Evolutionary conservation across 495 filamentous ascomycete genomes (phyloP), one percentile per base, ranked within the genome.

Genomic region (Penicillium alfredii): DNA sequence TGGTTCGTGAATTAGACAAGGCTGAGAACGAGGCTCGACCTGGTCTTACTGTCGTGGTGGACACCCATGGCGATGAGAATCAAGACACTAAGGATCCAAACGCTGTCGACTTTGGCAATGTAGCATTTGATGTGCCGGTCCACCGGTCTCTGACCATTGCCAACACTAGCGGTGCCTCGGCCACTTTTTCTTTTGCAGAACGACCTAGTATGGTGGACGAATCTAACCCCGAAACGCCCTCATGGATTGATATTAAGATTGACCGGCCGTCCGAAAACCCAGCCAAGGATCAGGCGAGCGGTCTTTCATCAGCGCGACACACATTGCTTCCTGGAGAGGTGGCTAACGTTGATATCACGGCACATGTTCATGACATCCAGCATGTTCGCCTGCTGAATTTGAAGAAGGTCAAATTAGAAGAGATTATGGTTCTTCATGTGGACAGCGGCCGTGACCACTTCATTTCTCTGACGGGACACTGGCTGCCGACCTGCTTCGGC

Each of bases 21-120:
- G 82, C 80, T 5, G 93, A 99, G 57, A 99, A 99, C 39, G 93
- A 97, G 58, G 77, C 81, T 0, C 72, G 92, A 6, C 93, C 93
- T 0, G 76, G 68, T 3, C 71, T 99, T 11, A 95, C 90, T 0
- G 67, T 98, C 7, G 77, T 97, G 1, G 76, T 90, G 1, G 92
- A 98, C 41, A 61, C 58, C 26, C 66, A 73, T 34, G 48, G 50
- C 4, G 52, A 61, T 17, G 53, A 61, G 10, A 31, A 44, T 15
- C 25, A 42, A 6, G 49, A 50, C 45, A 47, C 61, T 30, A 49
- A 56, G 22, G 71, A 71, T 58, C 60, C 49, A 60, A 82, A 50
- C 33, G 74, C 74, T 2, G 70, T 97, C 4, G 71, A 88, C 42
- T 92, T 97, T 51, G 86, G 88, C 0, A 61, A 78, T 9, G 67